phyloP scores from a whole-genome alignment of 495 filamentous ascomycete species.

The Xylaria scruposa region DNA sequence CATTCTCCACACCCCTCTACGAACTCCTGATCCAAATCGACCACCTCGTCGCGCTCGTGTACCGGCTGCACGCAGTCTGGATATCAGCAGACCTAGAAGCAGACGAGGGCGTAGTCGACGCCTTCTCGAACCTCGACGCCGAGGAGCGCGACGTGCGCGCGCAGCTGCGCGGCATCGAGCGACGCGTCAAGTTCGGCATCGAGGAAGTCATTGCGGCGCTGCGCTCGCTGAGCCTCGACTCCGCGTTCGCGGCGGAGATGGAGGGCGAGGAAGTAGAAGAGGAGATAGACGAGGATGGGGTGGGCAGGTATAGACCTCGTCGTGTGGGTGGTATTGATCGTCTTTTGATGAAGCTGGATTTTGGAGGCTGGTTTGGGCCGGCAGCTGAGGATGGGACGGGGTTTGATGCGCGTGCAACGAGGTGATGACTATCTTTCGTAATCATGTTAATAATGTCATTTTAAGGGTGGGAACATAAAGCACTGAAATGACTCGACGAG shows the following conservation, averaged over 20 bases:
- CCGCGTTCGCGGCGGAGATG: conserved; percentile 35
- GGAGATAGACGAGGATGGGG: conserved; percentile 41
- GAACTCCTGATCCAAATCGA: conserved; percentile 75
- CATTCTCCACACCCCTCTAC: conserved; percentile 75
- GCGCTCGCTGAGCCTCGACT: conserved; percentile 38
- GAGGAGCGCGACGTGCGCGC: conserved; percentile 70
- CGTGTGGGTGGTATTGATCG: conserved; percentile 77
- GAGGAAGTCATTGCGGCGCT: conserved; percentile 66
- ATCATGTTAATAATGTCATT: background rate
- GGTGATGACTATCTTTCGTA: conserved; percentile 9
- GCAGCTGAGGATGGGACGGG: conserved; percentile 29
- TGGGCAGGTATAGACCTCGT: conserved; percentile 63
- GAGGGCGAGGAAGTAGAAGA: conserved; percentile 32
- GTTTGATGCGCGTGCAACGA: conserved; percentile 13
- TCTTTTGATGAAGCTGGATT: conserved; percentile 87
- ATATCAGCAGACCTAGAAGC: conserved; percentile 75
- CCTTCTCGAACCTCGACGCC: conserved; percentile 68
- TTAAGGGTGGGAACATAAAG: background rate
- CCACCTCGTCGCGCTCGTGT: conserved; percentile 74
- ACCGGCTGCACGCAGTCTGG: conserved; percentile 74
- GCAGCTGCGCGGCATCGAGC: conserved; percentile 61
- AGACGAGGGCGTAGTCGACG: conserved; percentile 79
- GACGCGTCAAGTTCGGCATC: conserved; percentile 64
- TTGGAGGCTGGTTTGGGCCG: conserved; percentile 55
- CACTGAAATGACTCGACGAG: background rate